These are phyloP conservation scores for Kwoniella shandongensis DNA, from an alignment of 768 basidiomycete genomes.

Conservation along the genomic window DNA sequence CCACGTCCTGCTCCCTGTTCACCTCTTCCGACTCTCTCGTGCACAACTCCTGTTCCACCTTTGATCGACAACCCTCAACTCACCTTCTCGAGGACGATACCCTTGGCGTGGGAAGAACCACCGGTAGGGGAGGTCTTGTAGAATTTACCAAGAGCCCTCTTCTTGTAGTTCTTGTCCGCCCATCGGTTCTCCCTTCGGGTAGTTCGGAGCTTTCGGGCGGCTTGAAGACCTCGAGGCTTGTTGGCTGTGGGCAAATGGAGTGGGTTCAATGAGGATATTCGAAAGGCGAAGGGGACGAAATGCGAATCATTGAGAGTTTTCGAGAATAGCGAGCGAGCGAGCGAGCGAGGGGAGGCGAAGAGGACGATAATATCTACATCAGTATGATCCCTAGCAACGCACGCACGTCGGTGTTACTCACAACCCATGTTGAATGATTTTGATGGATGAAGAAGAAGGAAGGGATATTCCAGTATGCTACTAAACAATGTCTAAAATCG, in stretches of 20 bases:
- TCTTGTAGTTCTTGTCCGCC: slow-evolving; percentile 99
- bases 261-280: too few relatives aligned
- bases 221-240: slow-evolving; percentile 99
- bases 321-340: not conserved
- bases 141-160: slow-evolving; percentile 97
- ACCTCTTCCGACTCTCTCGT: not conserved
- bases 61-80: slow-evolving; percentile 17
- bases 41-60: not conserved
- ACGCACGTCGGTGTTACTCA: slow-evolving; percentile 11
- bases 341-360: slow-evolving; percentile 2
- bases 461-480: too few relatives aligned
- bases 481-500: too few relatives aligned
- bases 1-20: not conserved
- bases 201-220: slow-evolving; percentile 95
- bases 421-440: slow-evolving; percentile 43
- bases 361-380: slow-evolving; percentile 1
- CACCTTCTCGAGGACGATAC: slow-evolving; percentile 95
- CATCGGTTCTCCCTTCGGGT: slow-evolving; percentile 94
- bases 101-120: slow-evolving; percentile 99
- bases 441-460: slow-evolving; percentile 23
- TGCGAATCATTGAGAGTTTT: too few relatives aligned
- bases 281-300: too few relatives aligned
- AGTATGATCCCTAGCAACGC: slow-evolving; percentile 1
- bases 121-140: slow-evolving; percentile 99
- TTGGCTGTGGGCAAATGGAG: slow-evolving; percentile 62